Base-by-base conservation (phyloP, 2,329 filamentous ascomycete species). In the Verticillium albo-atrum region DNA sequence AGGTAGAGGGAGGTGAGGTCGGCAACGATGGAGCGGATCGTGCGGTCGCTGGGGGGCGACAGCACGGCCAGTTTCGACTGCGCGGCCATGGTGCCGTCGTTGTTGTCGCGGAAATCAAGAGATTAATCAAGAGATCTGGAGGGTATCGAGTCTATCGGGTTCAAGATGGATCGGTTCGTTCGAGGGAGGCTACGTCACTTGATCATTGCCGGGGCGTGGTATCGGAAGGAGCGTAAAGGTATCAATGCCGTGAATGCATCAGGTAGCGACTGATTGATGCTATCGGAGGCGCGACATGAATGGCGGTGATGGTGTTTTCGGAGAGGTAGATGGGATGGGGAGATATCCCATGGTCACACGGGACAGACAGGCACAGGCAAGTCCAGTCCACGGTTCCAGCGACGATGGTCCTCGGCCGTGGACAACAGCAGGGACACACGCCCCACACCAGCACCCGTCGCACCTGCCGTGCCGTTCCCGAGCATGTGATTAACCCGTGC, bases 1-100 rank as follows among this genome's bases (percentile, higher is more conserved):
- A 94, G 81, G 75, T 97, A 97, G 55, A 92, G 82, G 56, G 81
- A 74, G 3, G 89, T 88, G 63, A 96, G 78, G 65, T 87, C 82
- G 62, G 85, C 81, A 70, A 93, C 75, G 66, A 89, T 75, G 70
- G 81, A 79, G 68, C 87, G 85, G 69, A 93, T 70, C 60, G 85
- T 88, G 66, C 84, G 84, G 66, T 90, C 85, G 62, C 82, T 75
- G 51, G 77, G 73, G 47, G 69, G 66, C 23, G 70, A 68, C 58
- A 79, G 77, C 42, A 87, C 78, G 54, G 82, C 77, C 63, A 92
- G 77, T 72, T 92, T 94, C 56, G 91, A 94, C 71, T 89, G 89
- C 60, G 79, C 85, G 61, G 89, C 89, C 90, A 94, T 94, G 65
- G 64, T 68, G 57, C 3, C n/a, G 59, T 55, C 37, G 60, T 17